Base-by-base conservation (phyloP, 2,329 filamentous ascomycete genomes). In the Elsinoe arachidis region DNA sequence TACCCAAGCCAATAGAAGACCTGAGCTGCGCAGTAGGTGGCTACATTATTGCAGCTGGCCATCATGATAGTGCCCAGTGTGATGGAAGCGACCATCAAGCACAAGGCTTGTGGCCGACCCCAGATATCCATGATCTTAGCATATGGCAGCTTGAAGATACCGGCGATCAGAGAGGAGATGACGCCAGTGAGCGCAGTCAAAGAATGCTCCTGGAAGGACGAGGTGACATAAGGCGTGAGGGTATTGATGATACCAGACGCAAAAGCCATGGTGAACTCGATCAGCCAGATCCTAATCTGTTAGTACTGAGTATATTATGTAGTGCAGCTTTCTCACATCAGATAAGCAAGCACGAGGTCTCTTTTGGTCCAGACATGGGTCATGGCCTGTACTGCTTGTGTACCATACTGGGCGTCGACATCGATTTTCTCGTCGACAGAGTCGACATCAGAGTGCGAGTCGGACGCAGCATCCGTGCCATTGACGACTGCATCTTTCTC, bases 201-300 rank as follows among this genome's bases (percentile, higher is more conserved):
- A 12, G 66, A 69, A 57, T 71, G 71, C 21, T 55, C 61, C 14
- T 59, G 58, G 54, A 73, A 74, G 0, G 54, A 60, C 14, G 67
- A 71, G 3, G 70, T 71, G 58, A 78, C 74, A 58, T 69, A 74
- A 2, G 68, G 67, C 5, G 68, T 69, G 41, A 73, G 61, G n/a
- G 73, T 71, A 46, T 67, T 65, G 39, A 74, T 72, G 49, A 73
- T 71, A 51, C 69, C 68, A 57, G 75, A 68, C 57, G 76, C 69
- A 37, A 78, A 64, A 30, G 75, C 76, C 35, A 80, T 76, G 64
- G 76, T 73, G 60, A 80, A 77, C 44, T 73, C 72, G 63, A 76
- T 73, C 6, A 79, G 59, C 61, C 74, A 78, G 26, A 79, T 70
- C 55, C 74, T 77, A 52, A 62, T 37, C 19, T n/a, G 12, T 19